phyloP scores from a whole-genome alignment of 1,284 basidiomycete genomes.

The Cutaneotrichosporon sp. region DNA sequence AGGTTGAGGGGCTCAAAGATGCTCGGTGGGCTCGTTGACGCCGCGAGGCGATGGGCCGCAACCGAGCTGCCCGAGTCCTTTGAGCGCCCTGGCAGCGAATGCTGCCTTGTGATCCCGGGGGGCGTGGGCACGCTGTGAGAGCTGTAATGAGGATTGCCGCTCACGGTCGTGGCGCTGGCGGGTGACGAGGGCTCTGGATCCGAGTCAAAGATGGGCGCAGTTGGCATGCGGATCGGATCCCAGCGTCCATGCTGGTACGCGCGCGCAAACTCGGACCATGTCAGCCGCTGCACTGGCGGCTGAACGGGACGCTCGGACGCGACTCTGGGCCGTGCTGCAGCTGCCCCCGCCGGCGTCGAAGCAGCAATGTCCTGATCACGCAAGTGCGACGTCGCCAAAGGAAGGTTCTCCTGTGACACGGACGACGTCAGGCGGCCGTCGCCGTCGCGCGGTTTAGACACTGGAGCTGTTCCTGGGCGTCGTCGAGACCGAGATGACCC shows the following conservation, averaged over 20 bases:
- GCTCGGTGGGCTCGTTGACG: conserved; percentile 29
- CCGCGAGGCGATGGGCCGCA: conserved; percentile 75
- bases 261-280: conserved; percentile 67
- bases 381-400: neutral
- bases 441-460: neutral
- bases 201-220: conserved; percentile 43
- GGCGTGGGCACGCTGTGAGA: neutral
- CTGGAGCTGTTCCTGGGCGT: neutral
- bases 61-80: conserved; percentile 51
- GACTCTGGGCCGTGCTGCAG: no score
- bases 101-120: neutral
- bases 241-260: conserved; percentile 72
- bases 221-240: conserved; percentile 69
- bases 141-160: no score
- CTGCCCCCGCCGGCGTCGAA: neutral
- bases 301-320: neutral
- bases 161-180: neutral
- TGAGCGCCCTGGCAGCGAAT: conserved; percentile 47
- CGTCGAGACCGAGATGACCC: no score
- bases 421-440: neutral
- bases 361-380: neutral
- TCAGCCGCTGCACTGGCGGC: neutral
- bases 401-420: neutral
- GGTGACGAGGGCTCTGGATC: conserved; percentile 9
- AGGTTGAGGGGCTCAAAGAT: conserved; percentile 61